Percentiles rank a stretch among this genome's conserved stretches.
Evolutionary conservation across 495 filamentous ascomycete species (phyloP).

Genomic region (Neurospora africana): DNA sequence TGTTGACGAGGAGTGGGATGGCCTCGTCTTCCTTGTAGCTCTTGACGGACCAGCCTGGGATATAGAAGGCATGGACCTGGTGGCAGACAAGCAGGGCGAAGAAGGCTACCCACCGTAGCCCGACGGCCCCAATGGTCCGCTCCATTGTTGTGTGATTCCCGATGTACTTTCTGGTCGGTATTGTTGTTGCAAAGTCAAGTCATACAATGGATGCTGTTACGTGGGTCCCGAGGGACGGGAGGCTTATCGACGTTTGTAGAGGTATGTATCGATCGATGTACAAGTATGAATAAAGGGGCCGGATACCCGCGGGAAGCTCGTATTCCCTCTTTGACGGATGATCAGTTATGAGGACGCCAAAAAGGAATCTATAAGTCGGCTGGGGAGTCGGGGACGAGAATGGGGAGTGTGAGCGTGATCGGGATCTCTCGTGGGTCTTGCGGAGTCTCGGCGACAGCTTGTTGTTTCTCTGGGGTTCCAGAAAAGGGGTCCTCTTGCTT

Average conservation of each 20-base stretch:
- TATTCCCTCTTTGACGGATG: not conserved
- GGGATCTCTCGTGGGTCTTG: not conserved
- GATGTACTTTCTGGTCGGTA: not conserved
- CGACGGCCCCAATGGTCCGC: conserved; percentile 11
- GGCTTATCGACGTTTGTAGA: not conserved
- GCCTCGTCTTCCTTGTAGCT: conserved; percentile 71
- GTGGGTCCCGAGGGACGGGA: not conserved
- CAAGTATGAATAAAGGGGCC: not conserved
- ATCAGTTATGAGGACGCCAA: not conserved
- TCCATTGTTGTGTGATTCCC: conserved; percentile 15
- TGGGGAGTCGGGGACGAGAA: not conserved
- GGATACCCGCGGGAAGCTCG: not conserved
- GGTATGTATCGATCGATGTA: not conserved
- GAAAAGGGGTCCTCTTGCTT: not conserved
- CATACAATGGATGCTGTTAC: not conserved
- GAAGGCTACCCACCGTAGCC: conserved; percentile 17
- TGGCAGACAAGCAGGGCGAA: conserved; percentile 20
- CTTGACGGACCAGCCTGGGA: conserved; percentile 74
- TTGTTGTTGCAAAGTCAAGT: conserved; percentile 5
- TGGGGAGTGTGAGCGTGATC: not conserved
- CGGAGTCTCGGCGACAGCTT: not conserved
- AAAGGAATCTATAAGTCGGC: not conserved
- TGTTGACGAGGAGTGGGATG: conserved; percentile 87
- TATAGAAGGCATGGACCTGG: conserved; percentile 57
- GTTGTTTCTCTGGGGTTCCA: not conserved